Percentiles rank a stretch among this genome's conserved stretches.
phyloP scores from a whole-genome alignment of 352 stramenopile genomes.

The Aphanomyces euteiches region DNA sequence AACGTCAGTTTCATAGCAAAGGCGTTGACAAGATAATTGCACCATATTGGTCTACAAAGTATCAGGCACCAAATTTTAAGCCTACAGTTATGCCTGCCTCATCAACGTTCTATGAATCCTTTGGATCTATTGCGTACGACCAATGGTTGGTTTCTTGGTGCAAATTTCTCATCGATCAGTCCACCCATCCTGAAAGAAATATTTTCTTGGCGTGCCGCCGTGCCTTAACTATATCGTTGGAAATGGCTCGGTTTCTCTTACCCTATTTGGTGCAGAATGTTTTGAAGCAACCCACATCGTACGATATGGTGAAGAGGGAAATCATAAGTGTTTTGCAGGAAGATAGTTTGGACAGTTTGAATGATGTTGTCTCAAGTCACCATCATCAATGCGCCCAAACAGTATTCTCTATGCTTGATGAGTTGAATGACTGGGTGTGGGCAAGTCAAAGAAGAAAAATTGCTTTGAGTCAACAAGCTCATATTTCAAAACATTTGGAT shows the following conservation, averaged over 20 bases:
- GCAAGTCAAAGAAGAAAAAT: constrained; percentile 75
- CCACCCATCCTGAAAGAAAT: constrained; percentile 75
- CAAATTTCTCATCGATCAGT: constrained; percentile 66
- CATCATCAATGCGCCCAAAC: constrained; percentile 83
- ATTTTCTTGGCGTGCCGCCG: constrained; percentile 72
- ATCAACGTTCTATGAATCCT: constrained; percentile 70
- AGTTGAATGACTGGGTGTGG: constrained; percentile 87
- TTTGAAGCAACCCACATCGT: constrained; percentile 54
- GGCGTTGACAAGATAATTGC: constrained; percentile 84
- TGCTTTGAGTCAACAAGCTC: constrained; percentile 41
- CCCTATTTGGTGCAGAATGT: constrained; percentile 86
- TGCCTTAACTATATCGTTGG: constrained; percentile 56
- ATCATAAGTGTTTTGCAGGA: constrained; percentile 77
- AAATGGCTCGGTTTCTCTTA: constrained; percentile 75
- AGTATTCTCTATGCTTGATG: constrained; percentile 82
- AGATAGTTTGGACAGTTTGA: constrained; percentile 54
- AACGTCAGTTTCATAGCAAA: constrained; percentile 74
- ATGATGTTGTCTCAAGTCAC: constrained; percentile 59
- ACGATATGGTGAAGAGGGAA: constrained; percentile 71
- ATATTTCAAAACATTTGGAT: constrained; percentile 29
- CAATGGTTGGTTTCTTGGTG: constrained; percentile 81
- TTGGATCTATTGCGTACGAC: constrained; percentile 59
- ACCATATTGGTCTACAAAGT: constrained; percentile 87
- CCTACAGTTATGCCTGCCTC: not conserved
- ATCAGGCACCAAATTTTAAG: constrained; percentile 40